These are phyloP conservation scores for Citrullus amarus DNA, from an alignment of 306 rosid species.

Conservation along the genomic window DNA sequence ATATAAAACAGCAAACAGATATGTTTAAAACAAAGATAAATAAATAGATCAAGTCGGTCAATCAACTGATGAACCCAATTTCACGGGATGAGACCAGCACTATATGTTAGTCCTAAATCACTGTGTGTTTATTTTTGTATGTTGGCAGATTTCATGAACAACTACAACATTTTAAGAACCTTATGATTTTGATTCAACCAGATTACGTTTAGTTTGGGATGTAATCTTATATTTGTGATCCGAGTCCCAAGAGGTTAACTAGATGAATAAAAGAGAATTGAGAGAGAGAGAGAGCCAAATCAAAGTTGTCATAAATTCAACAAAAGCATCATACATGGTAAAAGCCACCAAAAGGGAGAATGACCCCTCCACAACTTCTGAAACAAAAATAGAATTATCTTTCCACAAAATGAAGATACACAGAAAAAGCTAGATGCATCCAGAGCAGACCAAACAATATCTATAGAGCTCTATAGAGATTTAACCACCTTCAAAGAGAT, in stretches of 20 bases:
- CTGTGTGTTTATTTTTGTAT: neutral
- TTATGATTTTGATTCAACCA: neutral
- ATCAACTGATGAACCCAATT: neutral
- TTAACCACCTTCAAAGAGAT: neutral
- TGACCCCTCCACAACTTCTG: neutral
- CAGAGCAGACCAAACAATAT: neutral
- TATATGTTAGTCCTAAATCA: neutral
- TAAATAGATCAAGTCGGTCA: neutral
- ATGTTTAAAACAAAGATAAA: neutral
- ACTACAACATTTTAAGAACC: neutral
- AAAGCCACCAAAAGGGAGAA: neutral
- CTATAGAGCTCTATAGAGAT: neutral
- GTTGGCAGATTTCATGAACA: neutral
- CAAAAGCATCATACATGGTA: neutral
- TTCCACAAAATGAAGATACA: neutral
- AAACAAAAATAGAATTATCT: neutral
- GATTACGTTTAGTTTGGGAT: neutral
- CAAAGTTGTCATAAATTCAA: neutral
- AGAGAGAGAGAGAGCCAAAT: neutral
- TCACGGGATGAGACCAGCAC: neutral
- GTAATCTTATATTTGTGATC: neutral
- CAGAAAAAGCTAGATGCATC: neutral
- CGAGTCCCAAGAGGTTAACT: neutral
- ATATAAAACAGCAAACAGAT: conserved; percentile 14
- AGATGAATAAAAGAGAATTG: neutral